These are phyloP conservation scores for Lepidopterella palustris DNA, from an alignment of 495 filamentous ascomycete species.

Conservation along the genomic window DNA sequence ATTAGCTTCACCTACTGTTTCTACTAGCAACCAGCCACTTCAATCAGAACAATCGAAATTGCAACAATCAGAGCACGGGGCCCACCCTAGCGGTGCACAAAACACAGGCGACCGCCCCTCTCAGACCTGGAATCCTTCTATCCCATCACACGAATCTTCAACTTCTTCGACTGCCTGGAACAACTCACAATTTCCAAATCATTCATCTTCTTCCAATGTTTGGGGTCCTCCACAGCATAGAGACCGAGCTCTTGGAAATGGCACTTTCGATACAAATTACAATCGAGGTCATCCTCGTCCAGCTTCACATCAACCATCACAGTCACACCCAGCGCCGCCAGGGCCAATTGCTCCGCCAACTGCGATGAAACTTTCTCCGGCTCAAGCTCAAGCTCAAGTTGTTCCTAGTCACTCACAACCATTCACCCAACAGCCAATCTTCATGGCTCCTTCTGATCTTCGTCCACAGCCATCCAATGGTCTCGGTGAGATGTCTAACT, in stretches of 20 bases:
- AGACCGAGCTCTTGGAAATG: slow-evolving; percentile 36
- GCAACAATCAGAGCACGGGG: slow-evolving; percentile 11
- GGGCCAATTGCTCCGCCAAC: slow-evolving; percentile 33
- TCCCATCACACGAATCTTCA: slow-evolving; percentile 14
- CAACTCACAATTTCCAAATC: neutral
- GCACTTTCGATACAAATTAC: slow-evolving; percentile 36
- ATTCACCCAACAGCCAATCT: slow-evolving; percentile 4
- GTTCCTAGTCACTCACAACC: slow-evolving; percentile 9
- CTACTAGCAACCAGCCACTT: neutral
- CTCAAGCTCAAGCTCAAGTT: slow-evolving; percentile 3
- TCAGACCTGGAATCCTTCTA: neutral
- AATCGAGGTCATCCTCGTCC: slow-evolving; percentile 19
- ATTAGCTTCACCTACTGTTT: slow-evolving; percentile 4
- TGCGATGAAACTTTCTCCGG: slow-evolving; percentile 14
- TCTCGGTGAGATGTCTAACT: neutral
- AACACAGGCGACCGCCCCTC: neutral
- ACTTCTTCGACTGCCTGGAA: slow-evolving; percentile 3
- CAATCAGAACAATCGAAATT: slow-evolving; percentile 11
- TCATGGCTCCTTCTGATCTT: neutral
- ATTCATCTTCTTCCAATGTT: slow-evolving; percentile 27
- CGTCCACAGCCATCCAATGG: slow-evolving; percentile 9
- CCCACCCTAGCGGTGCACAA: neutral
- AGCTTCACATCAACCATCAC: slow-evolving; percentile 14
- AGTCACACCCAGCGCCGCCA: slow-evolving; percentile 20
- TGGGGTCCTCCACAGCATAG: slow-evolving; percentile 34